A percentile compares a stretch with the other conserved stretches of the same genome.
These are phyloP conservation scores for Phoma sp. DNA, from an alignment of 2,329 filamentous ascomycete genomes.

Conservation along the genomic window DNA sequence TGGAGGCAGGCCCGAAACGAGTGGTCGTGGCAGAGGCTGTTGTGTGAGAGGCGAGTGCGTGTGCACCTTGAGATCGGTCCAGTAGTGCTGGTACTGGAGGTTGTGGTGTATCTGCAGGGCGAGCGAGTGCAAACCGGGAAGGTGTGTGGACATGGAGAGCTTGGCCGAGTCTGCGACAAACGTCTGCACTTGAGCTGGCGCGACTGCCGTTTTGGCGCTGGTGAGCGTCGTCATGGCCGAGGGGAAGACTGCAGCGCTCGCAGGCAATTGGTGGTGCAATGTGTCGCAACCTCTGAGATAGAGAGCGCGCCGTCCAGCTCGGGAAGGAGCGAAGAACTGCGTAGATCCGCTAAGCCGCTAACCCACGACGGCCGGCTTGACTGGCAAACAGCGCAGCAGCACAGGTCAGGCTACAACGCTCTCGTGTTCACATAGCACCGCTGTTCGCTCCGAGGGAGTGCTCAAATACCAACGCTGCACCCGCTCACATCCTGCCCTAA, in stretches of 20 bases:
- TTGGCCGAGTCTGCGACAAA: conserved; percentile 32
- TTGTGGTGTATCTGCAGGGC: conserved; percentile 71
- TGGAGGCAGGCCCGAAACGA: conserved; percentile 77
- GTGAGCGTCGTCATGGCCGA: conserved; percentile 36
- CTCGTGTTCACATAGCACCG: conserved; percentile 2
- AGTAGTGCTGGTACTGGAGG: conserved; percentile 76
- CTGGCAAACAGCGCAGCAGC: conserved; percentile 7
- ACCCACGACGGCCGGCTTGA: conserved; percentile 11
- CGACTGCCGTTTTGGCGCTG: conserved; percentile 32
- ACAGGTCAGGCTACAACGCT: conserved; percentile 11
- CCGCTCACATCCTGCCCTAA: neutral
- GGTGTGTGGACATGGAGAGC: conserved; percentile 26
- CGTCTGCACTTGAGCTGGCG: conserved; percentile 40
- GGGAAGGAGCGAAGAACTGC: conserved; percentile 43
- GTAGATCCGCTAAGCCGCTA: conserved; percentile 20
- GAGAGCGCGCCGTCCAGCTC: conserved; percentile 29
- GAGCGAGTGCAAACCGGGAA: conserved; percentile 55
- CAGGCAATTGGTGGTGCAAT: conserved; percentile 34
- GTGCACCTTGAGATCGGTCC: conserved; percentile 67
- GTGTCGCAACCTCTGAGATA: conserved; percentile 27
- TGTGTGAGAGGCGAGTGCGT: conserved; percentile 52
- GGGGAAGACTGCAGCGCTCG: conserved; percentile 14
- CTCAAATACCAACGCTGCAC: neutral
- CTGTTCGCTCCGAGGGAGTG: neutral
- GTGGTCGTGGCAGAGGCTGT: conserved; percentile 60